Conservation (phyloP, 208 protist species). For the Leishmania gerbilli region DNA sequence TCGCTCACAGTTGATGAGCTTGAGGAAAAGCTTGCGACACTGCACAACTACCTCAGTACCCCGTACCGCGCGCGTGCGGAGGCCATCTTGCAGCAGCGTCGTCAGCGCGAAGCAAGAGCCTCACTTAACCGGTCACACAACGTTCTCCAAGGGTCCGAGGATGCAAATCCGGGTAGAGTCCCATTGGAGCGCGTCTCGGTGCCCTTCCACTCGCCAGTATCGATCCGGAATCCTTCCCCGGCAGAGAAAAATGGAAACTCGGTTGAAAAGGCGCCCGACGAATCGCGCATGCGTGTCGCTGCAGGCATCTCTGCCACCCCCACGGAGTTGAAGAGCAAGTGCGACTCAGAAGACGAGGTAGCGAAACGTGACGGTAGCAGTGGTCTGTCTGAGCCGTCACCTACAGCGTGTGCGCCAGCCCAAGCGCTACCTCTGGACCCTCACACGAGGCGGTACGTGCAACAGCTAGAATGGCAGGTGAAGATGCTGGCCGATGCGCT, state of each 20-base stretch:
- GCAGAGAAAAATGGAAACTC: neutral
- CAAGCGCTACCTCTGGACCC: neutral
- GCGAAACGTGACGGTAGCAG: neutral
- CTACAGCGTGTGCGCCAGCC: neutral
- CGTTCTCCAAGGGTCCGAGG: neutral
- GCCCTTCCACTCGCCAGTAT: neutral
- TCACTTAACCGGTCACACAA: neutral
- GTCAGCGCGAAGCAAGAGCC: constrained; percentile 18
- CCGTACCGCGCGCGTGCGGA: constrained; percentile 27
- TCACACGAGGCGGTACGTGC: constrained; percentile 4
- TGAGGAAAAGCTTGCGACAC: constrained; percentile 20
- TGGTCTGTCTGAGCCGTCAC: neutral
- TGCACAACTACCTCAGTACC: constrained; percentile 38
- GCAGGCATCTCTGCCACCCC: neutral
- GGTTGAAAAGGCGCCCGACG: neutral
- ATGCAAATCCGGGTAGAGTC: neutral
- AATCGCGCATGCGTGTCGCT: neutral
- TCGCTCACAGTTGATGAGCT: constrained; percentile 30
- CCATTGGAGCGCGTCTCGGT: neutral
- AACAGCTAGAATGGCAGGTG: constrained; percentile 31
- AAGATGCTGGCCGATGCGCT: constrained; percentile 20
- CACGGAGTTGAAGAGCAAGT: neutral
- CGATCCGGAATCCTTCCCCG: neutral
- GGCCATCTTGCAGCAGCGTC: constrained; percentile 22
- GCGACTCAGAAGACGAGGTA: neutral